phyloP scores from a whole-genome alignment of 2,329 filamentous ascomycete genomes.

The Aspergillus alliaceus region DNA sequence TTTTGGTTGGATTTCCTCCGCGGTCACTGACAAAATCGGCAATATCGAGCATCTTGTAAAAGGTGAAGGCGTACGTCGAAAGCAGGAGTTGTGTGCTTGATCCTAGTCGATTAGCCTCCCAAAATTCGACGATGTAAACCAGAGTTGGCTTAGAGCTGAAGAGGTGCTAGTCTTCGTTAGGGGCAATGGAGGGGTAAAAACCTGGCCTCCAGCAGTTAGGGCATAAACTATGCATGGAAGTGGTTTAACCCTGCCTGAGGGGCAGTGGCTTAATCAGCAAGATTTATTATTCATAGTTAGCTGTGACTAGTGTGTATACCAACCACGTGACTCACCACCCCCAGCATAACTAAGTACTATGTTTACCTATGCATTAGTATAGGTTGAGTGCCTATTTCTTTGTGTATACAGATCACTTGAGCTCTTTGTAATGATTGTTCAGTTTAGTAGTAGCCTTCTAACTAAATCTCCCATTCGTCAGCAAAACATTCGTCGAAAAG shows the following conservation, averaged over 20 bases:
- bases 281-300: no score
- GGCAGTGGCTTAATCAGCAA: constrained; percentile 2
- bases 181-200: constrained; percentile 9
- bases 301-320: no score
- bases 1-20: constrained; percentile 86
- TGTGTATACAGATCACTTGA: no score
- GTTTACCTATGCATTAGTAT: no score
- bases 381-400: no score
- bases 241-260: background rate
- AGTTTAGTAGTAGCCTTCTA: no score
- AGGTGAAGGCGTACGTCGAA: background rate
- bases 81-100: background rate
- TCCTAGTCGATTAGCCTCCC: background rate
- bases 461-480: no score
- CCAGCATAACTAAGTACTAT: no score
- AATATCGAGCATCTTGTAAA: constrained; percentile 67
- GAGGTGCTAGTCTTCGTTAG: background rate
- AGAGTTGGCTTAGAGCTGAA: background rate
- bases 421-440: no score
- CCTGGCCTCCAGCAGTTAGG: constrained; percentile 5
- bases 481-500: no score
- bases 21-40: constrained; percentile 80
- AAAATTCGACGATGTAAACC: background rate
- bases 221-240: constrained; percentile 7
- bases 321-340: no score